A percentile compares a stretch with the other conserved stretches of the same genome.
Conservation (phyloP, 768 basidiomycete genomes). For the Suillus clintonianus region DNA sequence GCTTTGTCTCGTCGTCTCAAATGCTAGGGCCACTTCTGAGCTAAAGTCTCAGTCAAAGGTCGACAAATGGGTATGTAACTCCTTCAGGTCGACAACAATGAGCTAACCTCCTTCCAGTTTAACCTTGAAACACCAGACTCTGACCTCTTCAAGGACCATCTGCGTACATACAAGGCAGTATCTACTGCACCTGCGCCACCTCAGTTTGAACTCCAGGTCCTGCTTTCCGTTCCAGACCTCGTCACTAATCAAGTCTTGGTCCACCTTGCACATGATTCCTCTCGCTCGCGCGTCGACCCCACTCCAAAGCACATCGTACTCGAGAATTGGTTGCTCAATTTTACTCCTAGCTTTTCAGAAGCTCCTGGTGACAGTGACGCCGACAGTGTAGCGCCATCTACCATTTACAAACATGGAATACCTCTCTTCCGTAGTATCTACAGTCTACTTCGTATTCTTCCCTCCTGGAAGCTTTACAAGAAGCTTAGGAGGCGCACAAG, state of each 20-base stretch:
- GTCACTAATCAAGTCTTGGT: slow-evolving; percentile 73
- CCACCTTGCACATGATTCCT: slow-evolving; percentile 56
- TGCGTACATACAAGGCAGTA: slow-evolving; percentile 59
- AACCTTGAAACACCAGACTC: slow-evolving; percentile 80
- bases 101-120: slow-evolving; percentile 49
- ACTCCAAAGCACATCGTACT: slow-evolving; percentile 69
- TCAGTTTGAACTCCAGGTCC: slow-evolving; percentile 66
- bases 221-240: slow-evolving; percentile 70
- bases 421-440: slow-evolving; percentile 78
- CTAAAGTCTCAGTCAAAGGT: slow-evolving; percentile 46
- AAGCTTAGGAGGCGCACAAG: slow-evolving; percentile 50
- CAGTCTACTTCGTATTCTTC: slow-evolving; percentile 71
- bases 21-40: slow-evolving; percentile 68
- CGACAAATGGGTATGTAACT: slow-evolving; percentile 77
- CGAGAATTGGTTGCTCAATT: slow-evolving; percentile 66
- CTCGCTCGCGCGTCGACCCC: slow-evolving; percentile 67
- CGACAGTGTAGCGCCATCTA: slow-evolving; percentile 63
- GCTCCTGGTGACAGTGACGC: slow-evolving; percentile 24
- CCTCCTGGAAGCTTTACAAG: slow-evolving; percentile 73
- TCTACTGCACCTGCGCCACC: slow-evolving; percentile 43
- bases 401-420: slow-evolving; percentile 85
- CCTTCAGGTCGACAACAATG: background rate
- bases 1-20: slow-evolving; percentile 72
- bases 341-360: slow-evolving; percentile 31
- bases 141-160: slow-evolving; percentile 63